These are phyloP conservation scores for Tylopilus sp. DNA, from an alignment of 1,284 basidiomycete genomes.

Conservation along the genomic window DNA sequence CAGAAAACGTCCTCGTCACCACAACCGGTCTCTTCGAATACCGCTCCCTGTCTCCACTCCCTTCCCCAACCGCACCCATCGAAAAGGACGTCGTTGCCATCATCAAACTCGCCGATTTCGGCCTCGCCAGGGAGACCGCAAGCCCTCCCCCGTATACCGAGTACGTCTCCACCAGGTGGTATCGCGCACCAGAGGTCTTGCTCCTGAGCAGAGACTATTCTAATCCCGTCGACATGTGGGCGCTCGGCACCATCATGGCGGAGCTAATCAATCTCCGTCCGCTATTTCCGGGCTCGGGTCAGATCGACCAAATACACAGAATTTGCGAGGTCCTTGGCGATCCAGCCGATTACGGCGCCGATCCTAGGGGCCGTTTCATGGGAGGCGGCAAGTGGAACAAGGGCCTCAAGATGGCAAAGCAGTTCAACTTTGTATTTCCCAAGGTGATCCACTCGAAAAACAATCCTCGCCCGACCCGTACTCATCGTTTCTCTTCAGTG, in stretches of 20 bases:
- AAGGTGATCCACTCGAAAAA: conserved; percentile 53
- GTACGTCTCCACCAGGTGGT: conserved; percentile 99
- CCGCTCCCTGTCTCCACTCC: conserved; percentile 67
- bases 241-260: conserved; percentile 95
- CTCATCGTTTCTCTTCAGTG: conserved; percentile 47
- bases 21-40: conserved; percentile 97
- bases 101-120: conserved; percentile 98
- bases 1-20: conserved; percentile 99
- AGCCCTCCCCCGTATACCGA: conserved; percentile 96
- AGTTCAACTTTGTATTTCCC: conserved; percentile 87
- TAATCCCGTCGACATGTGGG: conserved; percentile 99
- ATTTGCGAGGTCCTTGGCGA: conserved; percentile 95
- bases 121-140: conserved; percentile 87
- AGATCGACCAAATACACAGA: conserved; percentile 89
- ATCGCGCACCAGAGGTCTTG: conserved; percentile 96
- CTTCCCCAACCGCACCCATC: conserved; percentile 56
- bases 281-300: conserved; percentile 95
- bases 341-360: conserved; percentile 82
- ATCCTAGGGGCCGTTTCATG: conserved; percentile 63
- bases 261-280: conserved; percentile 95
- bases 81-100: conserved; percentile 97
- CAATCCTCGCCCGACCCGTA: background rate
- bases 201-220: conserved; percentile 91
- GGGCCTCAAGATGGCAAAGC: conserved; percentile 84
- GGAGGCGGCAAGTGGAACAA: conserved; percentile 90